Evolutionary conservation across 495 filamentous ascomycete species (phyloP).

Genomic region (Cercophora scortea): DNA sequence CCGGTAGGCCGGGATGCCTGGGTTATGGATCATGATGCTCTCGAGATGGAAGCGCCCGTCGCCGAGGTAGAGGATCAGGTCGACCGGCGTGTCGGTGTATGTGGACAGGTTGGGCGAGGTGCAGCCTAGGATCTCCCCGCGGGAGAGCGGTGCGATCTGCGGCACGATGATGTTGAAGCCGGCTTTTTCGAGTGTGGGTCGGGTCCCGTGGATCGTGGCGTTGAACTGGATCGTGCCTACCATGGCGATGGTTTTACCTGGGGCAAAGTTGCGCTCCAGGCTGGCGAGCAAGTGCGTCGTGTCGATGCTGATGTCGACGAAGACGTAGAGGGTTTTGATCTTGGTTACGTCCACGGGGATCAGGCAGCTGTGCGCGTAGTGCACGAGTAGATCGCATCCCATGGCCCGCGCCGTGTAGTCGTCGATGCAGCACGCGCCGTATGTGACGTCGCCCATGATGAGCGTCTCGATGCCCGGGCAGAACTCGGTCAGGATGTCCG

Average conservation of each 20-base stretch:
- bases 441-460: constrained; percentile 99
- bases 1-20: constrained; percentile 77
- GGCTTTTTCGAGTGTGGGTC: constrained; percentile 62
- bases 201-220: constrained; percentile 80
- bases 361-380: constrained; percentile 94
- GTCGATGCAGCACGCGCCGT: constrained; percentile 97
- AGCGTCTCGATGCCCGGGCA: constrained; percentile 84
- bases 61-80: constrained; percentile 85
- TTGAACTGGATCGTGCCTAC: constrained; percentile 99
- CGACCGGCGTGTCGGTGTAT: constrained; percentile 43
- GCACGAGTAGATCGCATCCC: constrained; percentile 89
- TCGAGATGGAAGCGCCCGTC: constrained; percentile 97
- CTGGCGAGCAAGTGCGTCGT: constrained; percentile 76
- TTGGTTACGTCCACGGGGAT: constrained; percentile 93
- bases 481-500: constrained; percentile 92
- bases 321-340: constrained; percentile 95
- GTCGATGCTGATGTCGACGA: constrained; percentile 96
- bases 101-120: constrained; percentile 70
- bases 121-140: constrained; percentile 93
- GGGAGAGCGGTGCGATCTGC: constrained; percentile 85
- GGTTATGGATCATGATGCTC: constrained; percentile 98
- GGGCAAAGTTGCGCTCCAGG: constrained; percentile 77
- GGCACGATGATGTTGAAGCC: constrained; percentile 82
- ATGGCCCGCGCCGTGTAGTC: constrained; percentile 94
- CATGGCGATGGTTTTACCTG: constrained; percentile 79